Base-by-base conservation (phyloP, 495 filamentous ascomycete species). In the Pseudoneurospora amorphoporcata region DNA sequence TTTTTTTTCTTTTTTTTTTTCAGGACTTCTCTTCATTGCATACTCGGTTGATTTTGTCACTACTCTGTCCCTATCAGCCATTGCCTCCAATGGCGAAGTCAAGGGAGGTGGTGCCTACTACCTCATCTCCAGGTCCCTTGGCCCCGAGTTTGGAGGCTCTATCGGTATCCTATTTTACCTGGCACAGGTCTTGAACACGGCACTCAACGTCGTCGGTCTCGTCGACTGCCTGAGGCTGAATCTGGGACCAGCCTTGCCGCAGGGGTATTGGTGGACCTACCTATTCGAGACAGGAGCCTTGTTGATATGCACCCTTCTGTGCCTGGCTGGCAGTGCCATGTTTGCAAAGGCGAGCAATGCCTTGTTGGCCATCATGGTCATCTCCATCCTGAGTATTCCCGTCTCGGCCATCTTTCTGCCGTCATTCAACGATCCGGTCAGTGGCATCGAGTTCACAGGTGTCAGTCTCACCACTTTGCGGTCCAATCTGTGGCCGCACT, bases 101-200 rank as follows among this genome's bases (percentile, higher is more conserved):
- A 89, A 92, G 72, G 93, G 93, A 40, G 93, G 93, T 16, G 93
- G 93, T 58, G 93, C 93, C 38, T 97, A 97, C 78, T 97, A 95
- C 74, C 81, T 97, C 70, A 97, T 97, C 69, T 96, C 93, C 16
- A 88, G 93, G 70, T 94, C 92, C 40, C 82, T 97, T 23, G 93
- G 93, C 5, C 93, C 93, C 14, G 93, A 97, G 75, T 97, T 97
- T 78, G 93, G 93, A 39, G 93, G 93, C n/a, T 92, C 91, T 5
- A 97, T 97, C 69, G 93, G 93, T 3, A 82, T 96, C n/a, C 89
- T 97, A 9, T 95, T 96, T 79, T 97, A 95, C 77, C 82, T 96
- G 17, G 92, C 93, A 17, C 90, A 91, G 73, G 91, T 92, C 1
- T 87, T 97, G 78, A 96, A 95, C 79, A 95, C 93, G 3, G 92